These are phyloP conservation scores for Ogataea pilisensis DNA, from an alignment of 805 yeast genomes.

Conservation along the genomic window DNA sequence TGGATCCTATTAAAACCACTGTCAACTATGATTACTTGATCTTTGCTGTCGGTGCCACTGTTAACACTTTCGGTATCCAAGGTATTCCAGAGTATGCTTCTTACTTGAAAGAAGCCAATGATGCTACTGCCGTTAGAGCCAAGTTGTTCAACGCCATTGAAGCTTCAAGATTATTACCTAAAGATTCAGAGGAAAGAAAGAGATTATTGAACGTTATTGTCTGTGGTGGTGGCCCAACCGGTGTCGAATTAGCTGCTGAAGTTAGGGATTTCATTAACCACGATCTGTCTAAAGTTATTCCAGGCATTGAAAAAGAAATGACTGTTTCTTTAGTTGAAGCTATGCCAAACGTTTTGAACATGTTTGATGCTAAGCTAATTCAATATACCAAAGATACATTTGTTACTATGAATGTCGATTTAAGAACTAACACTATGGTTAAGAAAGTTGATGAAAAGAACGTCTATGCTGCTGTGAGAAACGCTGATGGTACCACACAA, in stretches of 20 bases:
- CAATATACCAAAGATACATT: slow-evolving; percentile 79
- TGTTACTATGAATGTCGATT: slow-evolving; percentile 59
- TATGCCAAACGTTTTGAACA: slow-evolving; percentile 77
- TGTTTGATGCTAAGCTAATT: slow-evolving; percentile 65
- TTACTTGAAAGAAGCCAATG: slow-evolving; percentile 85
- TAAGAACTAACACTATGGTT: slow-evolving; percentile 83
- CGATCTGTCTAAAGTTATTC: slow-evolving; percentile 86
- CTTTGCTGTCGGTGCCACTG: slow-evolving; percentile 92
- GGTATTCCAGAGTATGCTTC: slow-evolving; percentile 89
- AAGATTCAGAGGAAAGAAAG: slow-evolving; percentile 68
- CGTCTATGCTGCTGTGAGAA: slow-evolving; percentile 67
- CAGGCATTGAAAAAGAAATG: slow-evolving; percentile 76
- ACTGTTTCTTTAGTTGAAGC: slow-evolving; percentile 87
- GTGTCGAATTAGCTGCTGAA: slow-evolving; percentile 97
- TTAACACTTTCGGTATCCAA: slow-evolving; percentile 91
- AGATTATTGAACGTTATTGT: slow-evolving; percentile 84
- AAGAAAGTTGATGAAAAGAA: slow-evolving; percentile 71
- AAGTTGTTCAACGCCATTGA: slow-evolving; percentile 84
- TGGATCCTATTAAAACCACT: slow-evolving; percentile 40
- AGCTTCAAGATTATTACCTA: slow-evolving; percentile 78
- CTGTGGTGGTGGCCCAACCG: slow-evolving; percentile 99
- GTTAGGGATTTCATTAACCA: slow-evolving; percentile 90
- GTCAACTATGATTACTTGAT: slow-evolving; percentile 77
- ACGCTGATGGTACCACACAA: slow-evolving; percentile 61
- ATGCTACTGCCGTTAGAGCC: slow-evolving; percentile 78